Evolutionary conservation across 108 stramenopile genomes (phyloP).

Genomic region (Skeletonema grethae): DNA sequence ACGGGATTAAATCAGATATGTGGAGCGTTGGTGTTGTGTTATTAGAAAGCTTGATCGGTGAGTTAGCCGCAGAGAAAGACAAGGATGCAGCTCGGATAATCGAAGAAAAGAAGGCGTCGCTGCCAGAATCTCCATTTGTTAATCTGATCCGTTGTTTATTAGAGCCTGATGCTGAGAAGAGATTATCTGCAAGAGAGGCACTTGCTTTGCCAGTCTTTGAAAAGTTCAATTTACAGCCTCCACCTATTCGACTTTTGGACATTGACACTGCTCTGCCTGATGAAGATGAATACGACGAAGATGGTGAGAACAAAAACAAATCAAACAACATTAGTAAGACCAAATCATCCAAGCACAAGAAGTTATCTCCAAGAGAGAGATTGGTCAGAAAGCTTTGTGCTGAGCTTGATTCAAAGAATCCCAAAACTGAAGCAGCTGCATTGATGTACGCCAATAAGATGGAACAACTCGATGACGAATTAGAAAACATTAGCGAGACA

Average conservation of each 20-base stretch:
- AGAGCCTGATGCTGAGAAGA: conserved; percentile 55
- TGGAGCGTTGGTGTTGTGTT: conserved; percentile 87
- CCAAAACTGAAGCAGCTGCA: conserved; percentile 70
- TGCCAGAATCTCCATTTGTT: conserved; percentile 75
- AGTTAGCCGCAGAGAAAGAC: conserved; percentile 66
- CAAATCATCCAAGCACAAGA: conserved; percentile 39
- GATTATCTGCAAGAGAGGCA: conserved; percentile 71
- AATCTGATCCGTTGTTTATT: conserved; percentile 71
- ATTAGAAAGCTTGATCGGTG: conserved; percentile 66
- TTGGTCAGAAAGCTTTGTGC: conserved; percentile 60
- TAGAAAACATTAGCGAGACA: conserved; percentile 61
- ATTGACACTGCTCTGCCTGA: conserved; percentile 33
- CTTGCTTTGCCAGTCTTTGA: conserved; percentile 64
- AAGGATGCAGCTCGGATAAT: conserved; percentile 63
- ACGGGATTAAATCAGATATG: conserved; percentile 72
- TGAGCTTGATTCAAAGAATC: conserved; percentile 66
- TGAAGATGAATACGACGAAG: conserved; percentile 23
- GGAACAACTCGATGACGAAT: conserved; percentile 66
- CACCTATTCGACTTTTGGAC: conserved; percentile 41
- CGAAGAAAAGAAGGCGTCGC: conserved; percentile 42
- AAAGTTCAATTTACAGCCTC: conserved; percentile 58
- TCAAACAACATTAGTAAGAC: conserved; percentile 27
- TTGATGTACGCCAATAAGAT: conserved; percentile 59
- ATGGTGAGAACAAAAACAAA: conserved; percentile 41
- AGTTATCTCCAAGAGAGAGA: conserved; percentile 49